phyloP scores from a whole-genome alignment of 140 eudicot genomes.

The Senecio squalidus region DNA sequence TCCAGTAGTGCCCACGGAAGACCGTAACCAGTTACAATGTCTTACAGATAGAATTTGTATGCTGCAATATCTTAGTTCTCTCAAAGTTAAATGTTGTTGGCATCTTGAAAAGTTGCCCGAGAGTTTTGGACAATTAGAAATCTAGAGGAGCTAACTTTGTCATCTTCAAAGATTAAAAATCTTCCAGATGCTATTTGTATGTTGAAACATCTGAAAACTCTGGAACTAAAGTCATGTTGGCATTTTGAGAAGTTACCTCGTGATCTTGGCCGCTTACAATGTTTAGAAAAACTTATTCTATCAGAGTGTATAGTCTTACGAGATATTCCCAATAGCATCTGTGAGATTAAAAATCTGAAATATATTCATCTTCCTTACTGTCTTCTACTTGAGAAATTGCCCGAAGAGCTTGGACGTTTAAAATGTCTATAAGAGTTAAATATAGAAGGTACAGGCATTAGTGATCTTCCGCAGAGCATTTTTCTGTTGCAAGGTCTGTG shows the following conservation, averaged over 20 bases:
- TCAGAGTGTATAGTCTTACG: no score
- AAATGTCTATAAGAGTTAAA: not conserved
- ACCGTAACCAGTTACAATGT: not conserved
- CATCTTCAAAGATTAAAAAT: no score
- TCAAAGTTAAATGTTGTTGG: slow-evolving; percentile 7
- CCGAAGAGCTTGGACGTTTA: not conserved
- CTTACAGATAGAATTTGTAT: slow-evolving; percentile 9
- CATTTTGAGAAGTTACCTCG: slow-evolving; percentile 6
- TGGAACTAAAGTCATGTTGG: not conserved
- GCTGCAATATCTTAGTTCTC: slow-evolving; percentile 6
- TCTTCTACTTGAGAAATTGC: not conserved
- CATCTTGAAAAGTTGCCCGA: slow-evolving; percentile 9
- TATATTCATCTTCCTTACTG: no score
- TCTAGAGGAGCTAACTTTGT: slow-evolving; percentile 6
- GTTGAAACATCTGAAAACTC: not conserved
- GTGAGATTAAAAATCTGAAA: no score
- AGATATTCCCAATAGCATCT: no score
- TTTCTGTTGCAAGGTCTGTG: not conserved
- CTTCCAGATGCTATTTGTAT: slow-evolving; percentile 2
- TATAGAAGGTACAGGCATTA: not conserved
- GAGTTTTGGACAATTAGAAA: slow-evolving; percentile 9
- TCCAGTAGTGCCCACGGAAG: not conserved
- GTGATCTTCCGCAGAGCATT: not conserved
- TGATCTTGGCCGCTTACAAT: slow-evolving; percentile 1
- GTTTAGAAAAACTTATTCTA: no score